Evolutionary conservation across 163 green algal genomes (phyloP).

Genomic region (Volvox carteri): DNA sequence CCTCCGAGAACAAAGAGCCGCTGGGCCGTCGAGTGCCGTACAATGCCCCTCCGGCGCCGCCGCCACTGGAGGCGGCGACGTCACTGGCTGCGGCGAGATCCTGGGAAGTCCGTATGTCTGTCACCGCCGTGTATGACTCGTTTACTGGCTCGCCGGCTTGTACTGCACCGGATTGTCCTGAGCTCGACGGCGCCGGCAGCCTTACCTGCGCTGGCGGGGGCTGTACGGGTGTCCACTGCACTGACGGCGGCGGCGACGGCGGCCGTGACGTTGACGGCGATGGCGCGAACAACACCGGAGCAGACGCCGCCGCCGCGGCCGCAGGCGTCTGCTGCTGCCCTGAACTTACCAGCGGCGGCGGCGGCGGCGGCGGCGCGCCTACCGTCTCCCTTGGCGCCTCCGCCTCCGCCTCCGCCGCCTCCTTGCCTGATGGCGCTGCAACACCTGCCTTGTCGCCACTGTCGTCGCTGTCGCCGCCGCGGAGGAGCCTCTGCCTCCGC

Average conservation of each 20-base stretch:
- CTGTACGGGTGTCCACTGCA: not conserved
- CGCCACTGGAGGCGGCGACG: not conserved
- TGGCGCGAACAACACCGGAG: not conserved
- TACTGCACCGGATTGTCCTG: not conserved
- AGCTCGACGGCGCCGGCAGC: not conserved
- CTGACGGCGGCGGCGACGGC: not conserved
- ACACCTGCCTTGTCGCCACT: not conserved
- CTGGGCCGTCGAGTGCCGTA: not conserved
- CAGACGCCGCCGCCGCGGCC: no score
- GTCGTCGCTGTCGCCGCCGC: not conserved
- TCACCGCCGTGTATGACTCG: not conserved
- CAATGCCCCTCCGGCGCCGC: not conserved
- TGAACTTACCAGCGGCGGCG: not conserved
- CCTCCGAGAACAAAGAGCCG: not conserved
- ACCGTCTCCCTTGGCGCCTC: not conserved
- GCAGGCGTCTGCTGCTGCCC: no score
- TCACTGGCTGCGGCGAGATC: not conserved
- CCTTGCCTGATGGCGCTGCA: not conserved
- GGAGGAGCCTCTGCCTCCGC: not conserved
- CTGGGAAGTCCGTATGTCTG: not conserved
- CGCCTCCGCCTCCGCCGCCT: not conserved
- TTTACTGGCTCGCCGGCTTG: not conserved
- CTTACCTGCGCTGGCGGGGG: not conserved
- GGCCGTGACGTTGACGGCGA: not conserved
- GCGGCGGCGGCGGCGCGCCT: not conserved